These are phyloP conservation scores for Plantago elongata DNA, from an alignment of 257 asterid genomes.

Conservation along the genomic window DNA sequence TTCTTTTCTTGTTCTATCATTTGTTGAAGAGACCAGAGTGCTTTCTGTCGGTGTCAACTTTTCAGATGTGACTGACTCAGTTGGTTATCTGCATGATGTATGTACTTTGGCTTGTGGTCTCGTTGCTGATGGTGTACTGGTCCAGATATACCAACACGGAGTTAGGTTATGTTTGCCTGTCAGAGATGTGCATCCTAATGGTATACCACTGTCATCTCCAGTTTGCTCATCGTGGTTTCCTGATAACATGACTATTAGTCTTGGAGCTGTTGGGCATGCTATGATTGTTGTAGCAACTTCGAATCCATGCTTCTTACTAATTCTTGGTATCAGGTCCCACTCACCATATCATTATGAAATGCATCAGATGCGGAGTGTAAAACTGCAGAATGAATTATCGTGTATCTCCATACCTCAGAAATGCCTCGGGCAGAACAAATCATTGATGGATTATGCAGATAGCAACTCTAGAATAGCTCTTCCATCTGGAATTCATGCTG, in stretches of 20 bases:
- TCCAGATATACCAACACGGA: constrained; percentile 75
- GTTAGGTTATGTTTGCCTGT: constrained; percentile 77
- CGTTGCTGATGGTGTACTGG: constrained; percentile 70
- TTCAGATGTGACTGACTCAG: constrained; percentile 85
- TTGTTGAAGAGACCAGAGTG: constrained; percentile 96
- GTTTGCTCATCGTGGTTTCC: constrained; percentile 70
- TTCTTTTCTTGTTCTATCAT: constrained; percentile 86
- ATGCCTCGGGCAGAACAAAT: constrained; percentile 31
- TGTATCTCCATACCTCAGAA: constrained; percentile 78
- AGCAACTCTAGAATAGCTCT: constrained; percentile 25
- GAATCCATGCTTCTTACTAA: constrained; percentile 64
- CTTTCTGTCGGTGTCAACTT: constrained; percentile 95
- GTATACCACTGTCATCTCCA: constrained; percentile 54
- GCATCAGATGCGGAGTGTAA: constrained; percentile 65
- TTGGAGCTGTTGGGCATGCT: constrained; percentile 89
- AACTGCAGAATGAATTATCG: constrained; percentile 81
- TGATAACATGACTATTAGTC: constrained; percentile 59
- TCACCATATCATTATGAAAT: constrained; percentile 44
- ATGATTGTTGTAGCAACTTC: constrained; percentile 80
- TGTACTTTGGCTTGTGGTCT: constrained; percentile 96
- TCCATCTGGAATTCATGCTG: constrained; percentile 35
- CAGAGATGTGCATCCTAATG: constrained; percentile 45
- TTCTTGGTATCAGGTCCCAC: constrained; percentile 67
- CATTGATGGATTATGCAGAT: constrained; percentile 33
- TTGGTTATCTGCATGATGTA: constrained; percentile 80